Base-by-base conservation (phyloP, 2,329 filamentous ascomycete genomes). In the Aspergillus glaucus region DNA sequence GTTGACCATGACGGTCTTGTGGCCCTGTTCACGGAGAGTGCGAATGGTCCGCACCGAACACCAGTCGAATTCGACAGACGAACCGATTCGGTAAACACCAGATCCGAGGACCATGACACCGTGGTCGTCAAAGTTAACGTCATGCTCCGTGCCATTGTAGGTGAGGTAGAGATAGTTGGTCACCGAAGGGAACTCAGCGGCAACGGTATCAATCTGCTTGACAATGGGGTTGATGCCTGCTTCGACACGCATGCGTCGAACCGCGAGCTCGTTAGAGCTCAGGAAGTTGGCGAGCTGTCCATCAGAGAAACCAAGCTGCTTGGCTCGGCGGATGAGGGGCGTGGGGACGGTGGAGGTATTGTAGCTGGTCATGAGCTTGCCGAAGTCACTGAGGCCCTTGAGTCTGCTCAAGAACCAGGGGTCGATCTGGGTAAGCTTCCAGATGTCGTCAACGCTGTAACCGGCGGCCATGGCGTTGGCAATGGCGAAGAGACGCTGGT, bases 31-130 rank as follows among this genome's bases (percentile, higher is more conserved):
- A 45, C 93, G 83, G 6, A 98, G 79, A 1, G 93, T 97, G 54
- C 92, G 85, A 54, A 97, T 94, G 5, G 93, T 89, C 51, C 92
- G 80, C 24, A 98, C 93, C 4, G 93, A 95, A 69, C 93, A 97
- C 93, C 93, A 98, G 71, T 98, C 93, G 69, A 98, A 98, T 67
- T 98, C 93, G 50, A 98, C 93, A 0, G 92, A 96, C 0, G 91
- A 96, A 57, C 93, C 93, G 56, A 98, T 98, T 52, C 93, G 84
- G 77, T 97, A 97, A 8, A 96, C 91, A 70, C 92, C 92, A 28
- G 91, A 96, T 12, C 92, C 92, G 26, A 97, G 78, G 7, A 98
- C 92, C 90, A 97, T 96, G 52, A 96, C 81, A 63, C 93, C 93
- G 54, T 92, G 84, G 64, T 98, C 93, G 8, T 89, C 79, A 63